phyloP scores from a whole-genome alignment of 2,329 filamentous ascomycete species.

The Cryphonectria radicalis region DNA sequence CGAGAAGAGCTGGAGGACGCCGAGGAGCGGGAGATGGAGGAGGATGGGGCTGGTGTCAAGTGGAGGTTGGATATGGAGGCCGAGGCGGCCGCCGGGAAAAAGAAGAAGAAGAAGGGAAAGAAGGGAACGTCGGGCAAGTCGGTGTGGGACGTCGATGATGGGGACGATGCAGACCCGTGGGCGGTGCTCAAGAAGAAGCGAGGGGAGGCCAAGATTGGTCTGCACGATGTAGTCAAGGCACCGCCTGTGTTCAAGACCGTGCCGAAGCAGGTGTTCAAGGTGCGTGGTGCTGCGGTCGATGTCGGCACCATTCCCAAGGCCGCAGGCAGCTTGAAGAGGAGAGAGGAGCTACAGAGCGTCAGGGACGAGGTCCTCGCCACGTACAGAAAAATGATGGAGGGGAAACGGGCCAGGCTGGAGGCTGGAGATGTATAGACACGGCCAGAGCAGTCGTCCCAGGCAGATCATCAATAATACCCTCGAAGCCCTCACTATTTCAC shows the following conservation, averaged over 20 bases:
- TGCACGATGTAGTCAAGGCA: slow-evolving; percentile 69
- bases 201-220: slow-evolving; percentile 55
- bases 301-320: slow-evolving; percentile 71
- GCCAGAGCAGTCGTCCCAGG: neutral
- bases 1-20: slow-evolving; percentile 69
- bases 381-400: slow-evolving; percentile 72
- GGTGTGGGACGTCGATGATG: slow-evolving; percentile 49
- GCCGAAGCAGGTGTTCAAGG: slow-evolving; percentile 66
- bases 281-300: slow-evolving; percentile 66
- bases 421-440: neutral
- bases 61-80: slow-evolving; percentile 53
- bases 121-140: slow-evolving; percentile 44
- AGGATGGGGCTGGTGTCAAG: slow-evolving; percentile 56
- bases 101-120: slow-evolving; percentile 44
- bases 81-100: slow-evolving; percentile 43
- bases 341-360: slow-evolving; percentile 74
- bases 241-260: slow-evolving; percentile 74
- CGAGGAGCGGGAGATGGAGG: slow-evolving; percentile 65
- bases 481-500: neutral
- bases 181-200: slow-evolving; percentile 70
- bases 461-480: neutral
- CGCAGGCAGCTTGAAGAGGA: slow-evolving; percentile 71
- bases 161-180: slow-evolving; percentile 74
- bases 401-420: slow-evolving; percentile 42
- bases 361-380: slow-evolving; percentile 73